Percentiles rank a stretch among this genome's conserved stretches.
These are phyloP conservation scores for Coemansia sp. DNA, from an alignment of 192 early-diverging fungal genomes.

Conservation along the genomic window DNA sequence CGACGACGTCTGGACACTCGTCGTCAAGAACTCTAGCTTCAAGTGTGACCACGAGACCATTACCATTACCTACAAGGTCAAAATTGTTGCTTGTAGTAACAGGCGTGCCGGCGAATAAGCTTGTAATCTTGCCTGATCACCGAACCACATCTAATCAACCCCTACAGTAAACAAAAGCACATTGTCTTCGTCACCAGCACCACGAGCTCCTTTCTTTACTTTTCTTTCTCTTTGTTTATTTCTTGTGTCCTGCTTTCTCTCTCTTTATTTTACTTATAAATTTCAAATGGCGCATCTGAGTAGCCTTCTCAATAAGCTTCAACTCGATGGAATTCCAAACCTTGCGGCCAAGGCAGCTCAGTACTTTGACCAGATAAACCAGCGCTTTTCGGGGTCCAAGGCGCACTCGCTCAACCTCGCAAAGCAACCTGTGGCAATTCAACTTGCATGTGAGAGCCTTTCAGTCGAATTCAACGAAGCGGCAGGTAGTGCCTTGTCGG, in stretches of 20 bases:
- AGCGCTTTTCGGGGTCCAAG: slow-evolving; percentile 22
- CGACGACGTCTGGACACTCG: slow-evolving; percentile 99
- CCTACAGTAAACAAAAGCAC: background rate
- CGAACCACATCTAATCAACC: background rate
- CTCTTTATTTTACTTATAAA: background rate
- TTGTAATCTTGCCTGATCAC: background rate
- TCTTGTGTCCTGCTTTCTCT: background rate
- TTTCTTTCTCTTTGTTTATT: too few relatives aligned
- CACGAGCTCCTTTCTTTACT: background rate
- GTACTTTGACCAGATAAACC: slow-evolving; percentile 43
- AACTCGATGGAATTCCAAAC: slow-evolving; percentile 37
- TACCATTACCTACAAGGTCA: slow-evolving; percentile 83
- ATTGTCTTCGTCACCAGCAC: background rate
- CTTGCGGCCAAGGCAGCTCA: slow-evolving; percentile 48
- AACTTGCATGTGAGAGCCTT: slow-evolving; percentile 48
- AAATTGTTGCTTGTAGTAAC: slow-evolving; percentile 91
- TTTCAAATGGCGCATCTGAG: slow-evolving; percentile 28
- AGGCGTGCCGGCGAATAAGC: slow-evolving; percentile 69
- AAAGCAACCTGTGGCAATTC: slow-evolving; percentile 38
- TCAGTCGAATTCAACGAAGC: slow-evolving; percentile 48
- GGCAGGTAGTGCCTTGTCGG: slow-evolving; percentile 42
- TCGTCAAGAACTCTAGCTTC: slow-evolving; percentile 80
- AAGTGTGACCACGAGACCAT: slow-evolving; percentile 78
- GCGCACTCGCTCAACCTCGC: slow-evolving; percentile 27
- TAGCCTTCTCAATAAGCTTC: slow-evolving; percentile 28